Evolutionary conservation across 768 basidiomycete species (phyloP), one percentile per base, ranked within the genome.

Genomic region (Lentinula sp.): DNA sequence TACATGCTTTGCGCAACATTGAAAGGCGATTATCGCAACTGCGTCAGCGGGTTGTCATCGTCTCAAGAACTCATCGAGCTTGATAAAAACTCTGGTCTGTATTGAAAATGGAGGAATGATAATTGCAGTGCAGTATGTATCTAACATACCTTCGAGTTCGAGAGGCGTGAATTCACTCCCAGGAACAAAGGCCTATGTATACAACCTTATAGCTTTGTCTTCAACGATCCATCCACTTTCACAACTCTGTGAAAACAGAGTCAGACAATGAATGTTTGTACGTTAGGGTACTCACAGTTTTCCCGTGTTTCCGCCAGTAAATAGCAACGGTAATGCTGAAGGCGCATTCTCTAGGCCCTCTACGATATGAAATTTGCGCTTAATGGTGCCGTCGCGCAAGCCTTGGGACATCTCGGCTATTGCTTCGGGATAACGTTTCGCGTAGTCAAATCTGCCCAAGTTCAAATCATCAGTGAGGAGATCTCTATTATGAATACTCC

Each of bases 321-420:
- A 95, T 10, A 95, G 73, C 76, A 91, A 70, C 0, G 80, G 83
- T 46, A 93, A 72, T n/a, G 88, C 81, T 18, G 76, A 75, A 1
- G 91, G 88, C 15, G 90, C 89, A 57, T 86, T 83, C 65, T 90
- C 84, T 48, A 93, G 72, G 2, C 91, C 91, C 55, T 90, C 77
- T 0, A 93, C 82, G 42, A 94, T 73, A 67, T 94, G 91, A 73
- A 90, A 92, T 65, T 86, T 88, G 15, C 87, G 79, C 70, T 92
- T 88, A 61, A 95, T 73, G n/a, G 85, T 80, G 6, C 92, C 91
- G 28, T 85, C 83, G 18, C 71, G 71, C 16, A 95, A 74, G 63
- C 83, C 85, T 28, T 75, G 69, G 0, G 80, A 77, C 39, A 93
- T 74, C 64, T 87, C 85, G 45, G 73, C 71, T 35, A 81, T 74